These are phyloP conservation scores for Gossypium trilobum DNA, from an alignment of 441 rosid species.

Conservation along the genomic window DNA sequence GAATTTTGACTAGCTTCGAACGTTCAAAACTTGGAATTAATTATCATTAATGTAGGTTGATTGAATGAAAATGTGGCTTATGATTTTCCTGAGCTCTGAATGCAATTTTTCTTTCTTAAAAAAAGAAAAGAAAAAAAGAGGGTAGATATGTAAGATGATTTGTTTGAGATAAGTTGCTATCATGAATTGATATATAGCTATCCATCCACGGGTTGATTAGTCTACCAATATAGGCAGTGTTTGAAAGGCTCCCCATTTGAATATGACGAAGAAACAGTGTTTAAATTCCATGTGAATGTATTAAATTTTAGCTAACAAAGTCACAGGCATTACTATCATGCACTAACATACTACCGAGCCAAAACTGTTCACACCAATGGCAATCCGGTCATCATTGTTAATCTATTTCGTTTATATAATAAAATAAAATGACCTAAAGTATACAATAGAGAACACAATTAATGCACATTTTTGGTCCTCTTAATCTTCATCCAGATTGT, in stretches of 20 bases:
- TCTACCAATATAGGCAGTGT: not conserved
- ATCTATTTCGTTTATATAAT: too few species aligned
- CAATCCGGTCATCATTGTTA: not conserved
- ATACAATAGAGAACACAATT: not conserved
- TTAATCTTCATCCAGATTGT: not conserved
- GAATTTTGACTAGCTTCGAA: not conserved
- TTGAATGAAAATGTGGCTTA: too few species aligned
- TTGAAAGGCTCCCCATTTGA: not conserved
- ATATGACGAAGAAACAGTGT: not conserved
- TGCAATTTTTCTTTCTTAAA: not conserved
- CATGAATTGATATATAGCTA: not conserved
- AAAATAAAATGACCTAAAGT: not conserved
- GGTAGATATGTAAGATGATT: not conserved
- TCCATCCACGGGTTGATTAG: not conserved
- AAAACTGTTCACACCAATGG: not conserved
- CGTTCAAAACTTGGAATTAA: not conserved
- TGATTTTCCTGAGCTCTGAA: not conserved
- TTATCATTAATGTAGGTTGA: not conserved
- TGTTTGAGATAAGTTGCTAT: not conserved
- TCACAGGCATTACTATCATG: not conserved
- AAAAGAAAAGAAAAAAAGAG: not conserved
- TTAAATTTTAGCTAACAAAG: slow-evolving; percentile 8
- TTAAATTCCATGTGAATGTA: not conserved
- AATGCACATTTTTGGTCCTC: too few species aligned
- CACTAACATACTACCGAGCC: not conserved